A percentile compares a stretch with the other conserved stretches of the same genome.
Evolutionary conservation across 176 grass and related monocot genomes (phyloP).

Genomic region (Melocanna baccifera): DNA sequence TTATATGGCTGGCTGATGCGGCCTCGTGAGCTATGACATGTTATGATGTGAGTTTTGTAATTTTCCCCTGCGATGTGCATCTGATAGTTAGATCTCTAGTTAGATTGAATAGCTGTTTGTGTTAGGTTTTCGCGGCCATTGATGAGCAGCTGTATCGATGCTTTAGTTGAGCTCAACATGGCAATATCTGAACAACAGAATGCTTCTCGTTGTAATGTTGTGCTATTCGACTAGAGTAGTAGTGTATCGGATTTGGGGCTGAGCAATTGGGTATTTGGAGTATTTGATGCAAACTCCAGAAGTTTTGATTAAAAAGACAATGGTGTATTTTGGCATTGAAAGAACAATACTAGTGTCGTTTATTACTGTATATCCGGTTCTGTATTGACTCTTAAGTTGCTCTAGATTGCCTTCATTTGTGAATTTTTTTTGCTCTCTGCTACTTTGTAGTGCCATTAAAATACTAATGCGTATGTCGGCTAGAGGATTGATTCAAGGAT

Average conservation of each 20-base stretch:
- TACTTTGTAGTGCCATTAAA: neutral
- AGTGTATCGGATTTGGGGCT: neutral
- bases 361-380: no score
- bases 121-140: neutral
- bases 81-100: neutral
- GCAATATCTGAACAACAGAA: neutral
- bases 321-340: no score
- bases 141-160: neutral
- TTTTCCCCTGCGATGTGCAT: neutral
- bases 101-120: neutral
- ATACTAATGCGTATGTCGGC: neutral
- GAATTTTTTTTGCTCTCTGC: neutral
- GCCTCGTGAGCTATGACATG: neutral
- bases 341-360: no score
- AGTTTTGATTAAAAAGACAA: no score
- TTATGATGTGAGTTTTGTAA: no score
- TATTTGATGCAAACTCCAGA: neutral
- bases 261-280: neutral
- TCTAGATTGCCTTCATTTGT: neutral
- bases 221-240: neutral
- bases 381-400: neutral
- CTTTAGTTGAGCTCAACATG: neutral
- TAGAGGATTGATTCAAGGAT: neutral
- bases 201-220: neutral
- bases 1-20: neutral